Evolutionary conservation across 495 filamentous ascomycete species (phyloP).

Genomic region (Arthonia radiata): DNA sequence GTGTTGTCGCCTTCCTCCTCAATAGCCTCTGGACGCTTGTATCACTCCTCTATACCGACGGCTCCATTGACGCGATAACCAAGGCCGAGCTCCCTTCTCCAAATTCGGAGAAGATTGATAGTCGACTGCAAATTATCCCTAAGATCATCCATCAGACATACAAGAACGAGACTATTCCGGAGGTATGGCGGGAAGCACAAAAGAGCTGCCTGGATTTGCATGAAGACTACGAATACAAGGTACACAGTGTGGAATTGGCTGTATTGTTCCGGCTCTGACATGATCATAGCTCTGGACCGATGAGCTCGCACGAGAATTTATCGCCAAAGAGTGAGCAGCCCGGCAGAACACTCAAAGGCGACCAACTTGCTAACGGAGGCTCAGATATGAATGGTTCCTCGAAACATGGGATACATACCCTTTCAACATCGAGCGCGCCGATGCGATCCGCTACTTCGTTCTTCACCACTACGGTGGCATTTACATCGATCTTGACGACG

Average conservation of each 20-base stretch:
- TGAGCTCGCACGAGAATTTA: constrained; percentile 46
- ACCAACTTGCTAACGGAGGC: no score
- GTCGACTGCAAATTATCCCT: constrained; percentile 43
- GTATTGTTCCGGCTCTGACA: constrained; percentile 1
- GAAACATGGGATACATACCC: constrained; percentile 59
- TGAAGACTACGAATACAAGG: constrained; percentile 55
- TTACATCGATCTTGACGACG: constrained; percentile 78
- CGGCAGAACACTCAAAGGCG: no score
- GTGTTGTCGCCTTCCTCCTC: constrained; percentile 23
- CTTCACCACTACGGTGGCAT: constrained; percentile 61
- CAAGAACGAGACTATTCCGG: constrained; percentile 49
- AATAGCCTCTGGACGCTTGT: constrained; percentile 19
- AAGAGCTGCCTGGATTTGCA: constrained; percentile 54
- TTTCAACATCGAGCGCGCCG: constrained; percentile 65
- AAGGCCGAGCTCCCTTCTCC: constrained; percentile 17
- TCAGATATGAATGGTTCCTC: constrained; percentile 70
- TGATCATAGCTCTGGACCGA: constrained; percentile 56
- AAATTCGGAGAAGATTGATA: constrained; percentile 18
- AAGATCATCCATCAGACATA: constrained; percentile 87
- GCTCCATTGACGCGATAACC: constrained; percentile 17
- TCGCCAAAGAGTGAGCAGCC: no score
- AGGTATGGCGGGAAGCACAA: constrained; percentile 47
- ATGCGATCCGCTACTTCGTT: constrained; percentile 76
- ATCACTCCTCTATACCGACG: constrained; percentile 17
- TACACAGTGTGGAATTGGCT: constrained; percentile 10